A percentile compares a stretch with the other conserved stretches of the same genome.
Conservation (phyloP, 1,284 basidiomycete genomes). For the Exobasidium rhododendri region DNA sequence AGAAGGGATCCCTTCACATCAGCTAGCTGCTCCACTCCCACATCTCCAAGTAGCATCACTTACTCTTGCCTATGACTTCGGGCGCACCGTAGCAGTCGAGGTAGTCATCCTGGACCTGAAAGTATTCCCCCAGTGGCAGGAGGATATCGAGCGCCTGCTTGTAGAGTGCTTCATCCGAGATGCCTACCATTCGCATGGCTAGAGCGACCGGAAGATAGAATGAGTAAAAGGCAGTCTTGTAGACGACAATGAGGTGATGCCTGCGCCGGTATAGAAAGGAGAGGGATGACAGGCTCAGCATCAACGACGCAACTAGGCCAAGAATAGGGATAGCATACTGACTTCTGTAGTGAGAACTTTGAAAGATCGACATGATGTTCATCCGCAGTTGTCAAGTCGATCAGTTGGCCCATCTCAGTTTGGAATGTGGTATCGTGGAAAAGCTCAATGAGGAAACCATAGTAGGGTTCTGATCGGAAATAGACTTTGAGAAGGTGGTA, state of each 20-base stretch:
- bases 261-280: conserved; percentile 59
- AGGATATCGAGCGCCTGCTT: conserved; percentile 77
- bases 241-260: conserved; percentile 88
- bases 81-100: conserved; percentile 88
- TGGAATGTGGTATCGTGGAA: conserved; percentile 89
- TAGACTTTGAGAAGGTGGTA: conserved; percentile 84
- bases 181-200: conserved; percentile 74
- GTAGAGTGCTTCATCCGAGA: conserved; percentile 72
- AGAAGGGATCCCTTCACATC: too few species aligned
- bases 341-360: conserved; percentile 81
- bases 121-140: conserved; percentile 92
- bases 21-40: neutral
- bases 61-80: conserved; percentile 82
- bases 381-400: conserved; percentile 91
- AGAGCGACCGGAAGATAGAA: conserved; percentile 98
- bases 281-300: neutral
- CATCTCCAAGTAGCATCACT: neutral
- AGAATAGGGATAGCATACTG: conserved; percentile 31
- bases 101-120: conserved; percentile 98
- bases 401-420: conserved; percentile 92
- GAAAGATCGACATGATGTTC: conserved; percentile 81
- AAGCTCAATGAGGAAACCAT: conserved; percentile 82
- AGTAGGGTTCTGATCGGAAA: conserved; percentile 77
- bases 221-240: conserved; percentile 97
- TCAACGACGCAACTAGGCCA: conserved; percentile 4